Evolutionary conservation across 345 rosid species (phyloP).

Genomic region (Hirschfeldia incana): DNA sequence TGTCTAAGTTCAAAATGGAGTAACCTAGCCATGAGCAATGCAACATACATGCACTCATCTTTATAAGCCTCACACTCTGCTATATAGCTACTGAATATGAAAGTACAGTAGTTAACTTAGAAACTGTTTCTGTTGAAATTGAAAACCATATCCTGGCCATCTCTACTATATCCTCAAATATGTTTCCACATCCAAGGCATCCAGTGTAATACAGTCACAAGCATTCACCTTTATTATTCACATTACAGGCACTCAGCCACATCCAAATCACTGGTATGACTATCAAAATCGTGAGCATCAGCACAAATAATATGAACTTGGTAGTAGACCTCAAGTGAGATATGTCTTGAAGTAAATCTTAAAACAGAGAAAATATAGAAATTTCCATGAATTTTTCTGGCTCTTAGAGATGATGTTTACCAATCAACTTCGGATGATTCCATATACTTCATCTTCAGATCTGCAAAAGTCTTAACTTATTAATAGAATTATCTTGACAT

Average conservation of each 20-base stretch:
- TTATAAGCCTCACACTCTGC: not conserved
- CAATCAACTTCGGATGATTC: conserved; percentile 7
- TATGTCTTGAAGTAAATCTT: not conserved
- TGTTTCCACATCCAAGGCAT: conserved; percentile 24
- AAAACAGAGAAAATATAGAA: not conserved
- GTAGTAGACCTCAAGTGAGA: conserved; percentile 17
- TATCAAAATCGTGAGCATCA: no score
- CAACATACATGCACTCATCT: not conserved
- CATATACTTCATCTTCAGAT: conserved; percentile 1
- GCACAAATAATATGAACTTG: not conserved
- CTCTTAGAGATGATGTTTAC: not conserved
- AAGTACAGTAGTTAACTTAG: conserved; percentile 8
- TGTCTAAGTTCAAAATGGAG: not conserved
- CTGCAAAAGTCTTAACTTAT: not conserved
- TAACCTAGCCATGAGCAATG: conserved; percentile 7
- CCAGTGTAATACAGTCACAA: conserved; percentile 3
- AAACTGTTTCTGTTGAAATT: not conserved
- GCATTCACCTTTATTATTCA: conserved; percentile 26
- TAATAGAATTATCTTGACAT: not conserved
- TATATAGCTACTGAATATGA: not conserved
- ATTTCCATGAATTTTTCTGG: not conserved
- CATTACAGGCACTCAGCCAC: conserved; percentile 17
- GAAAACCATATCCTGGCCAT: not conserved
- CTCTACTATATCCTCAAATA: not conserved
- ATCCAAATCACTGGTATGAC: no score